Base-by-base conservation (phyloP, 192 early-diverging fungal species). In the Chytriomyces sp. region DNA sequence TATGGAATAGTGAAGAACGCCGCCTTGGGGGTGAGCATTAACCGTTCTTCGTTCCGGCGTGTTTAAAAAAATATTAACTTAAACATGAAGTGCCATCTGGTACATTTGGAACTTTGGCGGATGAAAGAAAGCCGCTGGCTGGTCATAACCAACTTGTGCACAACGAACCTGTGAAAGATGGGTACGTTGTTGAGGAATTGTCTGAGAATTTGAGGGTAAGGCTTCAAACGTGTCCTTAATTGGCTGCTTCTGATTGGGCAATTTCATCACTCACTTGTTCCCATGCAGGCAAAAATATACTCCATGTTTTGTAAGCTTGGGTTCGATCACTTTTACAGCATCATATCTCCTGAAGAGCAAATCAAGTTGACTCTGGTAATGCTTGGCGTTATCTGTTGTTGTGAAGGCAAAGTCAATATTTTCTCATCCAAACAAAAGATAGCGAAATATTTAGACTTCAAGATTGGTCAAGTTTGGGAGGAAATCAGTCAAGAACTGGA, bases 371-470 rank as follows among this genome's bases (percentile, higher is more conserved):
- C 79, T 13, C 60, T 83, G 74, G 84, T 83, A 75, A 13, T 13
- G n/a, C 5, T 61, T 5, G 16, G 26, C 28, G 60, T 47, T 6
- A 20, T 53, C 11, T 5, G 2, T 45, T 16, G 44, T 77, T 23
- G 9, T 78, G 8, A 16, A 4, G 23, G 23, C 66, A 6, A 45
- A 75, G 28, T 8, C 69, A 23, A 7, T 45, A 48, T 9, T 47
- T 75, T 13, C 26, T 26, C 67, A 18, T 74, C 28, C n/a, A 73
- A 35, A 50, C 59, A n/a, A 10, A 45, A 83, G 81, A 81, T 87
- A 61, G 72, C 80, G 13, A 86, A 86, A 59, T 87, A 84, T 50
- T 70, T 87, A 5, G 86, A 87, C 81, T 87, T 87, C 76, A 87
- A 87, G 61, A 84, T 86, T 60, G 84, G 86, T 5, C 81, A 86